phyloP scores from a whole-genome alignment of 1,139 yeast genomes.

The Hemisphaericaspora lyxosophila region DNA sequence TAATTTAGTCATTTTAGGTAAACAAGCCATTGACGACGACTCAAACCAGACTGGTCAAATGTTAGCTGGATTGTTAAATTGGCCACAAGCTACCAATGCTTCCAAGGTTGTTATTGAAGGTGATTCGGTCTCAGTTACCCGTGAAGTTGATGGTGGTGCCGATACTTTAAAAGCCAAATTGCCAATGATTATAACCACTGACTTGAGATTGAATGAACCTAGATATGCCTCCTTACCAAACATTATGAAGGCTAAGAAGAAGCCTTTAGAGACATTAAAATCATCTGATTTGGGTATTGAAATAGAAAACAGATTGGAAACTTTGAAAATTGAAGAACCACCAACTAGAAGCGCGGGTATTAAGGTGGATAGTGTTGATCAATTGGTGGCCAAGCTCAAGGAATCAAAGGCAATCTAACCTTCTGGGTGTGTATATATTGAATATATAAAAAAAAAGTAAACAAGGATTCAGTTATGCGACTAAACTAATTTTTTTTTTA shows the following conservation, averaged over 20 bases:
- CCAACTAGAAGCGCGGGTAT: slow-evolving; percentile 79
- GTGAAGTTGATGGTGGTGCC: slow-evolving; percentile 95
- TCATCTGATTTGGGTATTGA: slow-evolving; percentile 73
- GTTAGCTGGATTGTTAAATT: slow-evolving; percentile 87
- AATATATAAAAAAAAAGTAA: no score
- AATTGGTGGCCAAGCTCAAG: slow-evolving; percentile 74
- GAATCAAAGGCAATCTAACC: slow-evolving; percentile 58
- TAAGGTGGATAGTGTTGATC: slow-evolving; percentile 78
- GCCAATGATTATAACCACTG: slow-evolving; percentile 89
- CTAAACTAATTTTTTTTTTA: no score
- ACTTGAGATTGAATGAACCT: slow-evolving; percentile 89
- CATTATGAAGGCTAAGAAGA: slow-evolving; percentile 97
- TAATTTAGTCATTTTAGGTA: slow-evolving; percentile 84
- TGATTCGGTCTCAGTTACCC: slow-evolving; percentile 67
- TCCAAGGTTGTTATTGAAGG: slow-evolving; percentile 74
- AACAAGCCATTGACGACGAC: slow-evolving; percentile 96
- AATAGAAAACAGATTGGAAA: slow-evolving; percentile 61
- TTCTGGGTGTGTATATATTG: no score
- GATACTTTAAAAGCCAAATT: slow-evolving; percentile 76
- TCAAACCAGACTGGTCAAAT: slow-evolving; percentile 97
- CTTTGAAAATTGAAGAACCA: slow-evolving; percentile 80
- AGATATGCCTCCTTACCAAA: slow-evolving; percentile 92
- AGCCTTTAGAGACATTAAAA: slow-evolving; percentile 75
- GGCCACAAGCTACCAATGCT: slow-evolving; percentile 99
- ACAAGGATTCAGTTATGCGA: no score